Evolutionary conservation across 805 yeast genomes (phyloP).

Genomic region (Candida pseudofarinosa): DNA sequence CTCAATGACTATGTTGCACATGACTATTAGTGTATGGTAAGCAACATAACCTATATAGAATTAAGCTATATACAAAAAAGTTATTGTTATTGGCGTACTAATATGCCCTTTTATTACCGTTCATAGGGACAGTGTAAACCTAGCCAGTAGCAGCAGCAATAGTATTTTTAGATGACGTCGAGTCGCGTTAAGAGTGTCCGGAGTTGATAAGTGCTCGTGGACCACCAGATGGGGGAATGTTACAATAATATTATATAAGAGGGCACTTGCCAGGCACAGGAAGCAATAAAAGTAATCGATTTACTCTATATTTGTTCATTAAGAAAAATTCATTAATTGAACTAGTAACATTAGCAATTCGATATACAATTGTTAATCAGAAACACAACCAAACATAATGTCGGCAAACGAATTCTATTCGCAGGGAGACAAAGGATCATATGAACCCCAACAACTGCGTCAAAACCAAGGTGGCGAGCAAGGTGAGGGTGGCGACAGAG

Average conservation of each 20-base stretch:
- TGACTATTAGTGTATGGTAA: neutral
- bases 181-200: neutral
- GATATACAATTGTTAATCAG: neutral
- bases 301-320: too few relatives aligned
- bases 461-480: slow-evolving; percentile 14
- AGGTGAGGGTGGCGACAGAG: slow-evolving; percentile 34
- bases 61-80: neutral
- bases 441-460: slow-evolving; percentile 14
- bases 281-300: neutral
- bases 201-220: neutral
- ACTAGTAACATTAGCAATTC: too few relatives aligned
- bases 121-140: neutral
- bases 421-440: slow-evolving; percentile 38
- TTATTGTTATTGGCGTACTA: neutral
- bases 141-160: neutral
- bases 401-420: slow-evolving; percentile 56
- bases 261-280: neutral
- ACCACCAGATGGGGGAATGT: neutral
- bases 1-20: neutral
- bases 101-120: neutral
- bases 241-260: neutral
- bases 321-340: too few relatives aligned
- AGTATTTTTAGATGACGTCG: neutral
- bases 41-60: neutral
- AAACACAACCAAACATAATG: slow-evolving; percentile 25